Evolutionary conservation across 73 alveolate species (phyloP).

Genomic region (Paramecium sonneborni): DNA sequence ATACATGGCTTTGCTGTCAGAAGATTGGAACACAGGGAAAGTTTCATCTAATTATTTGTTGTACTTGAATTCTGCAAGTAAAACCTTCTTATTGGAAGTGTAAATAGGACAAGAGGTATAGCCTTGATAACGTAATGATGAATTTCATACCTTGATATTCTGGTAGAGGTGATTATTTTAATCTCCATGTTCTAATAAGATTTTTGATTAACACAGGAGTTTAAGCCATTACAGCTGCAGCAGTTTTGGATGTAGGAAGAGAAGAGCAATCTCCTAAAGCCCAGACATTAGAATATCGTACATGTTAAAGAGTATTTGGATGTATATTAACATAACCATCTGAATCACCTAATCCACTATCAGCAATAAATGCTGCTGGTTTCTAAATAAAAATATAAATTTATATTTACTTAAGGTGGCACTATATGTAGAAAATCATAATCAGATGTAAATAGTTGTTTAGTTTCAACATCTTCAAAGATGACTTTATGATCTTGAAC

Average conservation of each 20-base stretch:
- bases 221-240: slow-evolving; percentile 86
- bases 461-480: slow-evolving; percentile 70
- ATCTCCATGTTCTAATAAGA: slow-evolving; percentile 52
- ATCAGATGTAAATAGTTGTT: slow-evolving; percentile 60
- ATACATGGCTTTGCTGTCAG: slow-evolving; percentile 71
- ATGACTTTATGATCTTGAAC: slow-evolving; percentile 74
- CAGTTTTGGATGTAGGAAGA: slow-evolving; percentile 82
- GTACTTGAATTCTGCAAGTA: slow-evolving; percentile 85
- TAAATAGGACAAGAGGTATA: slow-evolving; percentile 86
- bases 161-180: not conserved
- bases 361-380: slow-evolving; percentile 76
- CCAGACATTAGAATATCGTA: slow-evolving; percentile 75
- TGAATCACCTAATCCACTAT: slow-evolving; percentile 73
- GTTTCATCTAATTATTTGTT: slow-evolving; percentile 76
- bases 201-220: slow-evolving; percentile 83
- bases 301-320: slow-evolving; percentile 74
- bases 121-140: slow-evolving; percentile 63
- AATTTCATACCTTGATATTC: not conserved
- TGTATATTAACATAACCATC: slow-evolving; percentile 81
- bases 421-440: slow-evolving; percentile 83
- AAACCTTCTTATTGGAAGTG: slow-evolving; percentile 77
- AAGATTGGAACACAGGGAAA: slow-evolving; percentile 70
- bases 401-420: slow-evolving; percentile 68
- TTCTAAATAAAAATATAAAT: not conserved
- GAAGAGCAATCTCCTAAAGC: slow-evolving; percentile 82